Evolutionary conservation across 2,329 filamentous ascomycete species (phyloP), one percentile per base, ranked within the genome.

Genomic region (Trichoderma endophyticum): DNA sequence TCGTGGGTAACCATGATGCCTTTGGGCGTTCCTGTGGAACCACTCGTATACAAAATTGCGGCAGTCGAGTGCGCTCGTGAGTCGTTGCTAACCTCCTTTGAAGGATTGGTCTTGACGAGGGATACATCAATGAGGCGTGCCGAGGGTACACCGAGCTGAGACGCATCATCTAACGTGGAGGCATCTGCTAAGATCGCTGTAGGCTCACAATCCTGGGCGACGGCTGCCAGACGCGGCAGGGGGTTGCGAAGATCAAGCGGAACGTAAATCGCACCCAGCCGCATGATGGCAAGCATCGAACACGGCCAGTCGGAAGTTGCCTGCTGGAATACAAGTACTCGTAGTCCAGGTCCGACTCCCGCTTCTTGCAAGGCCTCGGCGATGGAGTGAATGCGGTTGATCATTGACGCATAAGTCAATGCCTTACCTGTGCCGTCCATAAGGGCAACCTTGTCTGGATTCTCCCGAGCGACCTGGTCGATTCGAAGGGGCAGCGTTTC

Each of bases 261-360:
- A 8, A 84, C 76, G 54, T 82, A 82, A 1, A 79, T 74, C 2
- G 73, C 79, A 0, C 83, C 84, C 11, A 82, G 57, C 0, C 79
- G 75, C 70, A 81, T 73, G 51, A 85, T 83, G 21, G 81, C 85
- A 8, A 86, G 77, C 62, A 85, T 70, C 0, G 81, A 82, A 63
- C 73, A 79, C 5, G 83, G 73, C 76, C 76, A 82, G 51, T 84
- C 80, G 0, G 75, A 48, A 0, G 77, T 73, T 0, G 85, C 78
- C 4, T 83, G 65, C 48, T 82, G 81, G 63, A 84, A 82, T 2
- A 87, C 82, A 0, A 75, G 80, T 3, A 87, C 79, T 0, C 70
- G 66, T 11, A 75, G 76, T 0, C 70, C 71, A 14, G 15, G 18
- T 14, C 62, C 43, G 18, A 72, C 51, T 6, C 77, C 79, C 1